Base-by-base conservation (phyloP, 768 basidiomycete species). In the Xerocomus brunneocitrinus region DNA sequence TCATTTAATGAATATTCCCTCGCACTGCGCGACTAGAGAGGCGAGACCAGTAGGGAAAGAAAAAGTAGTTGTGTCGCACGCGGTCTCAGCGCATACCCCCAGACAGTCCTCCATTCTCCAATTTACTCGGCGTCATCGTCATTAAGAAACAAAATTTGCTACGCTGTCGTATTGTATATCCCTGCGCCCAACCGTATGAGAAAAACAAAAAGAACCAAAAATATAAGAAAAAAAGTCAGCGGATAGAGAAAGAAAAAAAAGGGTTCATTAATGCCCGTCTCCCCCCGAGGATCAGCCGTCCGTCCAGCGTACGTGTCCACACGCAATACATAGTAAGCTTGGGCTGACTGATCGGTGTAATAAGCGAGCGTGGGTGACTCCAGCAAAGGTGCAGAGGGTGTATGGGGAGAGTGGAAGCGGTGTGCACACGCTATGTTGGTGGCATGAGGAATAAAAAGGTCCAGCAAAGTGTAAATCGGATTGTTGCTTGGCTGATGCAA, bases 91-190 rank as follows among this genome's bases (percentile, higher is more conserved):
- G 3, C 2, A 4, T 4, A 53, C 62, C 62, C 30, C 62, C 62
- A 39, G 63, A 63, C 62, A 63, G 62, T 49, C 63, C 35, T 35
- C n/a, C 19, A 34, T 56, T 44, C 28, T 46, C 36, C 35, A 19
- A 22, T 45, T 39, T 44, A 22, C 55, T 52, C 47, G 56, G 56
- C 50, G 46, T 60, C 54, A 51, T 66, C 51, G 57, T 70, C 57
- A 65, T 68, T 68, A 67, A 32, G 19, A 62, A 57, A 53, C 49
- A 55, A 58, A 44, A 53, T 19, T 42, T 14, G 57, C 57, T 66
- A 58, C 48, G 43, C 51, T 62, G 55, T 66, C 64, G 53, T 68
- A 68, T 55, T 58, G 64, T 69, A 67, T 62, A 61, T 59, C 61
- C 61, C 56, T 54, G 45, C 49, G 47, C 52, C 50, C 53, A 58